A percentile compares a stretch with the other conserved stretches of the same genome.
Conservation (phyloP, 805 yeast genomes). For the Pichia nanzhaoensis region DNA sequence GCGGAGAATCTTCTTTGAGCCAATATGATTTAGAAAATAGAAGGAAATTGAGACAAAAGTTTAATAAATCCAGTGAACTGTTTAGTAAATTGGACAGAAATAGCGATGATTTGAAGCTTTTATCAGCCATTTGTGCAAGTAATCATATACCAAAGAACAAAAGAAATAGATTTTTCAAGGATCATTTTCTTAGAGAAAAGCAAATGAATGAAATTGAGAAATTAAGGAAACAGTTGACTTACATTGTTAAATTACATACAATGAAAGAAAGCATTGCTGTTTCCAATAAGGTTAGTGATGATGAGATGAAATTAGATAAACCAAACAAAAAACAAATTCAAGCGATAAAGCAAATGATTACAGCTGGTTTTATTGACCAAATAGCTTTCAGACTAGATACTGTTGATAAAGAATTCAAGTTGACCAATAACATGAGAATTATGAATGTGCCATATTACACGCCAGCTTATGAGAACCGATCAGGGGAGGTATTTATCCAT, state of each 20-base stretch:
- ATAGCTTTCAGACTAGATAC: conserved; percentile 80
- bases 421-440: conserved; percentile 52
- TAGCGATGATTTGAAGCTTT: conserved; percentile 67
- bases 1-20: conserved; percentile 22
- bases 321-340: conserved; percentile 66
- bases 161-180: conserved; percentile 40
- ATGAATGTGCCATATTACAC: conserved; percentile 62
- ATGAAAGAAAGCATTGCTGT: conserved; percentile 54
- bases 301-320: conserved; percentile 49
- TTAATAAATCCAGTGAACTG: conserved; percentile 48
- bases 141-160: conserved; percentile 62
- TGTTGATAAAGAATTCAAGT: conserved; percentile 51
- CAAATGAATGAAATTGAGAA: conserved; percentile 80
- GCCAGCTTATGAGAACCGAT: conserved; percentile 35
- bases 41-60: conserved; percentile 43
- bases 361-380: conserved; percentile 91
- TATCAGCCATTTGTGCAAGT: conserved; percentile 82
- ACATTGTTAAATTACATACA: conserved; percentile 63
- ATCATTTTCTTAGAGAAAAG: conserved; percentile 69
- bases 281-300: conserved; percentile 30
- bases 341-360: conserved; percentile 82
- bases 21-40: conserved; percentile 34
- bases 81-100: conserved; percentile 63
- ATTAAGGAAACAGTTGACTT: conserved; percentile 70
- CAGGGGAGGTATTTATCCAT: conserved; percentile 60